Conservation (phyloP, 2,329 filamentous ascomycete genomes). For the Nothomitra cinnamomea region DNA sequence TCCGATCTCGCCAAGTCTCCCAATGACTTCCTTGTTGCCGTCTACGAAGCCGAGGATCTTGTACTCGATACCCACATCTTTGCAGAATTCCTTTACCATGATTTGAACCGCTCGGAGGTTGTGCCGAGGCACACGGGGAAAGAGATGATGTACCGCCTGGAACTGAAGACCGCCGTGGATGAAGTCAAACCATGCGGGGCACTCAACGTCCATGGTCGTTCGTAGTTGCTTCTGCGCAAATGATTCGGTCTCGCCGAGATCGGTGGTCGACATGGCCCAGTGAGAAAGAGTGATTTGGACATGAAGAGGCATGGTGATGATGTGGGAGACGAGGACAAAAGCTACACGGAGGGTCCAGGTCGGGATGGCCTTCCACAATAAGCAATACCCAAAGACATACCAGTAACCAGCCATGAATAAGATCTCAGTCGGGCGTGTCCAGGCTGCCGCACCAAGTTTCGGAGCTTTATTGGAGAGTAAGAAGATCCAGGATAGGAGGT, state of each 20-base stretch:
- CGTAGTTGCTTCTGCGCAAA: slow-evolving; percentile 53
- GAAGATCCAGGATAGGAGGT: slow-evolving; percentile 48
- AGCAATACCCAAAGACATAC: slow-evolving; percentile 50
- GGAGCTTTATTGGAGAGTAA: slow-evolving; percentile 39
- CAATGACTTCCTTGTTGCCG: slow-evolving; percentile 41
- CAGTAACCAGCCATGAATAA: slow-evolving; percentile 46
- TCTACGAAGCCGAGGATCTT: slow-evolving; percentile 42
- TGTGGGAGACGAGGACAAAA: slow-evolving; percentile 48
- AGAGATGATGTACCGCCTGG: slow-evolving; percentile 54
- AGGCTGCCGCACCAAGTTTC: slow-evolving; percentile 44
- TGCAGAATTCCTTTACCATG: slow-evolving; percentile 44
- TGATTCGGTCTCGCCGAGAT: slow-evolving; percentile 46
- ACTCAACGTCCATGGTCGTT: slow-evolving; percentile 60
- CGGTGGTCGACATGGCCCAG: slow-evolving; percentile 53
- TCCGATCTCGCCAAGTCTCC: slow-evolving; percentile 38
- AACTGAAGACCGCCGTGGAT: slow-evolving; percentile 58
- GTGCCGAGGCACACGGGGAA: slow-evolving; percentile 49
- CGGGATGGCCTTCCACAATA: slow-evolving; percentile 43
- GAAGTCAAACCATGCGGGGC: slow-evolving; percentile 54
- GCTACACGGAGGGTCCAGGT: slow-evolving; percentile 37
- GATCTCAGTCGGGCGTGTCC: slow-evolving; percentile 51
- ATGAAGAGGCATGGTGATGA: slow-evolving; percentile 50
- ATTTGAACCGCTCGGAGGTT: slow-evolving; percentile 45
- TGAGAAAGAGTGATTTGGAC: slow-evolving; percentile 57
- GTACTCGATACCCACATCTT: slow-evolving; percentile 47